Base-by-base conservation (phyloP, 306 rosid species). In the Trichosanthes cucumerina region DNA sequence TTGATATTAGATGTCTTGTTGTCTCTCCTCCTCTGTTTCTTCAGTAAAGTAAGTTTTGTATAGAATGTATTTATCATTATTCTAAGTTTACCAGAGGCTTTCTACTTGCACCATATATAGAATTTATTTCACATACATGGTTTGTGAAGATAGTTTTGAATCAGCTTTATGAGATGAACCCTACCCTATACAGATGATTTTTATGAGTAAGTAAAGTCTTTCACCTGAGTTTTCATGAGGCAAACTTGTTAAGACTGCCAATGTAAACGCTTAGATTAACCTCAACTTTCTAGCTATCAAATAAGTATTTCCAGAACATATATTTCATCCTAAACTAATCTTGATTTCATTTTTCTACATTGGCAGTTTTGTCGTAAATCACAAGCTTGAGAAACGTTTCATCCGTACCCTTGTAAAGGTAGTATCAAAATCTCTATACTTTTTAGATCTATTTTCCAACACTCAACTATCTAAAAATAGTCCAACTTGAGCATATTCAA, bases 151-250 rank as follows among this genome's bases (percentile, higher is more conserved):
- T 96, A 41, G 99, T 95, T 78, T 84, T 95, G 80, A 92, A 86
- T 83, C 99, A 95, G 83, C 82, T 95, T 49, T 90, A 95, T 79
- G 99, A 95, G 88, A 95, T 95, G 99, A 92, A 95, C 19, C 99
- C 99, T 2, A 91, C 97, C 2, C 87, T 92, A 62, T 95, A 95
- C 81, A 90, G 89, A 49, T 95, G 97, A 96, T 86, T 95, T n/a
- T 78, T 95, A 95, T 46, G 82, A 95, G 99, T 92, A 86, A 88
- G 97, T 91, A 13, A 56, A 70, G 39, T 77, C 41, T 72, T 78
- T 46, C 60, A 9, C 57, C 39, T n/a, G 0, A 49, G 46, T 31
- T 68, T 70, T 70, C 13, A 21, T 7, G 50, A 73, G 49, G 14
- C 46, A 6, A 31, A 43, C 13, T 68, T 31, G 36, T 68, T 10